Base-by-base conservation (phyloP, 2,329 filamentous ascomycete species). In the Botryosphaeria agaves region DNA sequence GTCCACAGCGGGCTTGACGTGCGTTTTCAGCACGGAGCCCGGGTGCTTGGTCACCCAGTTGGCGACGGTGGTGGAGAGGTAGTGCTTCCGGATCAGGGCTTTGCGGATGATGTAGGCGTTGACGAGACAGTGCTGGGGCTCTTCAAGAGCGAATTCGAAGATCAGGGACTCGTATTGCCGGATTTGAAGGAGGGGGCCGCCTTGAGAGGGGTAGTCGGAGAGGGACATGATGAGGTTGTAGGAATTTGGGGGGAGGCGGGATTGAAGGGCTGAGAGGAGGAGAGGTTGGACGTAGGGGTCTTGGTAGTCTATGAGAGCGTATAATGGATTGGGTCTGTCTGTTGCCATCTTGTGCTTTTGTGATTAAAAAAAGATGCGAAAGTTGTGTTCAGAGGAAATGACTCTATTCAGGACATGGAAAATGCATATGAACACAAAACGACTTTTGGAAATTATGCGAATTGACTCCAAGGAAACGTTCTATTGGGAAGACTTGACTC, bases 81-180 rank as follows among this genome's bases (percentile, higher is more conserved):
- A 95, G 52, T 98, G 89, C 55, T 98, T 98, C 35, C 89, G 72
- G 43, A 95, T 95, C 14, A 98, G 64, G 0, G 89, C 89, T 61
- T 95, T 95, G 45, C 89, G 79, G 49, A 95, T 91, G 47, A 94
- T 69, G 54, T 94, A 95, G 46, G 82, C 81, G 55, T 94, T 95
- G 41, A 81, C 65, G 2, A 93, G 61, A 7, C 67, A 71, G 0
- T 69, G 72, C 0, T 54, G 48, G 0, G 77, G 56, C 41, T 82
- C 62, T 2, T 61, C 51, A 34, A 78, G 62, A 12, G 79, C 67
- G 43, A 77, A 72, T 32, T 80, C 74, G 51, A 93, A 95, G 48
- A 92, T 80, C 35, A 95, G 69, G 25, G 69, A 63, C 53, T 98
- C 89, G 55, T 98, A 98, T 19, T 79, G 70, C 2, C 72, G 69